phyloP scores from a whole-genome alignment of 2,329 filamentous ascomycete species.

The Hypoxylon sp. region DNA sequence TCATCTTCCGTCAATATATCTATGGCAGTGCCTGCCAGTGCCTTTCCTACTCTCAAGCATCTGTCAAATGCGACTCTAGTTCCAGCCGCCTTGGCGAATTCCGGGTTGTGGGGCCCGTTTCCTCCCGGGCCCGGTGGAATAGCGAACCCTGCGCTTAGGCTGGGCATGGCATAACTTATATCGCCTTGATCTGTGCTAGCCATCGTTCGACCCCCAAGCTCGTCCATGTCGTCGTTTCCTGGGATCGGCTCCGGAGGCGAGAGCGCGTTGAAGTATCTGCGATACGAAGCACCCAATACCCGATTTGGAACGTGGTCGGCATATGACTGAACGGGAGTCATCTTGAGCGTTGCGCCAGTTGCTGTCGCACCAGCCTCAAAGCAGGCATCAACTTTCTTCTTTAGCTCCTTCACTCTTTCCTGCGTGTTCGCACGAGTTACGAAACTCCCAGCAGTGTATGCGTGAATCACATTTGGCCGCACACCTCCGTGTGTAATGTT shows the following conservation, averaged over 20 bases:
- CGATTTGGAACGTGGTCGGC: conserved; percentile 67
- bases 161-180: conserved; percentile 68
- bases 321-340: conserved; percentile 59
- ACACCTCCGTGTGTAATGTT: conserved; percentile 65
- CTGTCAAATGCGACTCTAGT: conserved; percentile 60
- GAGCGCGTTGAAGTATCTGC: conserved; percentile 58
- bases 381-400: conserved; percentile 58
- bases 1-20: conserved; percentile 59
- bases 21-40: conserved; percentile 60
- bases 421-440: conserved; percentile 51
- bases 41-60: conserved; percentile 61
- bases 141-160: conserved; percentile 63
- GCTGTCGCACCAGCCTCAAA: conserved; percentile 61
- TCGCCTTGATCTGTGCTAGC: conserved; percentile 72
- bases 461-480: conserved; percentile 68
- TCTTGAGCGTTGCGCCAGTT: conserved; percentile 62
- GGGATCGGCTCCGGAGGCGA: conserved; percentile 52
- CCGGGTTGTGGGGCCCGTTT: conserved; percentile 63
- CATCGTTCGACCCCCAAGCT: conserved; percentile 57
- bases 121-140: conserved; percentile 60
- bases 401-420: conserved; percentile 55
- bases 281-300: conserved; percentile 60
- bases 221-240: conserved; percentile 55
- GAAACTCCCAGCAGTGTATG: conserved; percentile 52
- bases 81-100: conserved; percentile 64